phyloP scores from a whole-genome alignment of 495 filamentous ascomycete species.

The Penicillium manginii region DNA sequence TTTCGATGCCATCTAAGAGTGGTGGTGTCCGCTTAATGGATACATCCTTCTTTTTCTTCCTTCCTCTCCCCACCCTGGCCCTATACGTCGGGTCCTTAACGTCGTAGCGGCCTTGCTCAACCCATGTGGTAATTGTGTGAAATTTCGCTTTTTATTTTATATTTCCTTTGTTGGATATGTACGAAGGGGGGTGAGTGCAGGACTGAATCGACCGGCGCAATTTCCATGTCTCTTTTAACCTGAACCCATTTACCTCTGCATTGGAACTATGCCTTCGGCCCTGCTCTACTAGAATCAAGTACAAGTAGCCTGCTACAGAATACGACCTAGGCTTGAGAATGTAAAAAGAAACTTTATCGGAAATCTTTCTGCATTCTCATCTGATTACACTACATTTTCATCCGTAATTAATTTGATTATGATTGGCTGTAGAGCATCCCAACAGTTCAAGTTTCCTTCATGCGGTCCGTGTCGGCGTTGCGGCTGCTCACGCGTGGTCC shows the following conservation, averaged over 20 bases:
- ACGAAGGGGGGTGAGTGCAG: slow-evolving; percentile 35
- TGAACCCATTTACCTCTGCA: slow-evolving; percentile 5
- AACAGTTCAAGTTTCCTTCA: slow-evolving; percentile 1
- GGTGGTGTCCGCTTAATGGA: slow-evolving; percentile 21
- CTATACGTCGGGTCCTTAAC: slow-evolving; percentile 20
- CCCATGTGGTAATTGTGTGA: slow-evolving; percentile 35
- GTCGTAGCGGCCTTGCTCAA: slow-evolving; percentile 30
- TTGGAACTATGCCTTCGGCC: slow-evolving; percentile 26
- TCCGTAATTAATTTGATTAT: background rate
- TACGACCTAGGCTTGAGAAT: background rate
- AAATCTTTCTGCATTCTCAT: no score
- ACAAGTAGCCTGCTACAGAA: background rate
- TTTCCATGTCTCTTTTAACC: slow-evolving; percentile 29
- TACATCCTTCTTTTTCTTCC: slow-evolving; percentile 22
- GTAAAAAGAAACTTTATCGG: background rate
- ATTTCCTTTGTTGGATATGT: slow-evolving; percentile 34
- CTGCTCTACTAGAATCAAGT: background rate
- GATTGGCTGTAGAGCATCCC: background rate
- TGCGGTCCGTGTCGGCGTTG: slow-evolving; percentile 10
- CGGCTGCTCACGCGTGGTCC: slow-evolving; percentile 27
- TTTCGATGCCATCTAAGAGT: slow-evolving; percentile 88
- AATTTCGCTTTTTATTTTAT: slow-evolving; percentile 31
- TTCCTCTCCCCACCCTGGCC: slow-evolving; percentile 15
- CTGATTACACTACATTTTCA: no score
- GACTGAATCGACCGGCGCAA: slow-evolving; percentile 35